Conservation (phyloP, 306 rosid genomes). For the Abrus precatorius region DNA sequence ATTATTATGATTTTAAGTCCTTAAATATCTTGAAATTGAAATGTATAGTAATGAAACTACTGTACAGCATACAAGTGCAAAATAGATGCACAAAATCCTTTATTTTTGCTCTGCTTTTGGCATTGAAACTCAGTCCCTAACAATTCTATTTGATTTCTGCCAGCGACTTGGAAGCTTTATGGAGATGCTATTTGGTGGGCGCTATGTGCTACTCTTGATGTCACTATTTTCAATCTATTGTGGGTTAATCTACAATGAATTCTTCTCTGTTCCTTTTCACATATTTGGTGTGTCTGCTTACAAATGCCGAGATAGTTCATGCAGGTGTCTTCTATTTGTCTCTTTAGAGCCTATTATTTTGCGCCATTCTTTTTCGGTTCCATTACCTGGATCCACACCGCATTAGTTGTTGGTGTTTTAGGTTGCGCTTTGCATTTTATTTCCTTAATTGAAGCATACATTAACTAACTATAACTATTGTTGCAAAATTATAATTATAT, state of each 20-base stretch:
- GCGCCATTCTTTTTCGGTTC: background rate
- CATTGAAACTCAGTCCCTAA: slow-evolving; percentile 7
- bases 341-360: slow-evolving; percentile 16
- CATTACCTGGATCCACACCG: background rate
- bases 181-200: slow-evolving; percentile 97
- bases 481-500: too few species aligned
- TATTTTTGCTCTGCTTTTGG: slow-evolving; percentile 32
- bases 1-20: slow-evolving; percentile 15
- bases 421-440: background rate
- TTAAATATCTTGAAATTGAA: background rate
- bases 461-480: background rate
- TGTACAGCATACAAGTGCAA: background rate
- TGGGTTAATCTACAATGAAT: slow-evolving; percentile 92
- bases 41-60: background rate
- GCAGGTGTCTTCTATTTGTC: slow-evolving; percentile 64
- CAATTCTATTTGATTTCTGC: slow-evolving; percentile 32
- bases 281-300: slow-evolving; percentile 91
- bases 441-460: background rate
- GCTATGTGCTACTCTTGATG: slow-evolving; percentile 92
- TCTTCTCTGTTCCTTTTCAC: slow-evolving; percentile 89
- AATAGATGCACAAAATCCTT: background rate
- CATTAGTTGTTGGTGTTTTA: slow-evolving; percentile 6
- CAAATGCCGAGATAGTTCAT: slow-evolving; percentile 74
- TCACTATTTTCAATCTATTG: slow-evolving; percentile 89
- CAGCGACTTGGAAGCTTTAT: slow-evolving; percentile 94